Evolutionary conservation across 1,284 basidiomycete genomes (phyloP).

Genomic region (Mycocalia duriaeana): DNA sequence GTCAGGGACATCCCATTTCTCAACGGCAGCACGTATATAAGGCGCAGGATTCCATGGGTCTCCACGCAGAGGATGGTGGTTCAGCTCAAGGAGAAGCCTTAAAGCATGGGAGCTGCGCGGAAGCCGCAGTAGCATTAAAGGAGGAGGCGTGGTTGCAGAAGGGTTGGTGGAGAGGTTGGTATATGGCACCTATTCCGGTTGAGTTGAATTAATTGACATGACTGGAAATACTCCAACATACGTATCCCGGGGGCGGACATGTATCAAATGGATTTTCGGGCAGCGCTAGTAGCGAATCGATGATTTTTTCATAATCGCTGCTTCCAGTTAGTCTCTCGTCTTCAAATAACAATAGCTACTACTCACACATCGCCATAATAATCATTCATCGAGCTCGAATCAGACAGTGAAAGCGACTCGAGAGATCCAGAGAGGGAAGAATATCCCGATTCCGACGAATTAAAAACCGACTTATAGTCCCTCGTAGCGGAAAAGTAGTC

Average conservation of each 20-base stretch:
- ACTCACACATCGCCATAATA: constrained; percentile 16
- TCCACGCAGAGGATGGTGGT: constrained; percentile 32
- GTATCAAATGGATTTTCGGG: constrained; percentile 17
- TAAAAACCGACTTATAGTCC: constrained; percentile 8
- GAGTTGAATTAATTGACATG: neutral
- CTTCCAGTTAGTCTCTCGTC: neutral
- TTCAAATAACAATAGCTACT: neutral
- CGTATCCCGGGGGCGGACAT: constrained; percentile 10
- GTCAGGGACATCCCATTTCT: constrained; percentile 10
- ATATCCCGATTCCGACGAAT: constrained; percentile 9
- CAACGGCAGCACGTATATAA: constrained; percentile 37
- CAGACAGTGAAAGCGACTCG: constrained; percentile 16
- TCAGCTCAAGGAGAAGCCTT: constrained; percentile 36
- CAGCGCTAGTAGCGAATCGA: constrained; percentile 13
- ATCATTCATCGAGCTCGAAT: constrained; percentile 13
- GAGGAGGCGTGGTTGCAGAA: constrained; percentile 4
- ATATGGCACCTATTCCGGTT: constrained; percentile 12
- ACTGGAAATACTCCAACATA: neutral
- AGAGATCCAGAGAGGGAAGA: constrained; percentile 8
- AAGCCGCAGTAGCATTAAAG: constrained; percentile 33
- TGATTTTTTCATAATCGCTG: constrained; percentile 18
- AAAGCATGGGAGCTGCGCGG: constrained; percentile 30
- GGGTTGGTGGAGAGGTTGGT: constrained; percentile 11
- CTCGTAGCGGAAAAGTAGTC: too few relatives aligned
- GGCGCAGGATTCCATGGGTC: constrained; percentile 53